Evolutionary conservation across 345 rosid species (phyloP).

Genomic region (Erysimum cheiranthoides): DNA sequence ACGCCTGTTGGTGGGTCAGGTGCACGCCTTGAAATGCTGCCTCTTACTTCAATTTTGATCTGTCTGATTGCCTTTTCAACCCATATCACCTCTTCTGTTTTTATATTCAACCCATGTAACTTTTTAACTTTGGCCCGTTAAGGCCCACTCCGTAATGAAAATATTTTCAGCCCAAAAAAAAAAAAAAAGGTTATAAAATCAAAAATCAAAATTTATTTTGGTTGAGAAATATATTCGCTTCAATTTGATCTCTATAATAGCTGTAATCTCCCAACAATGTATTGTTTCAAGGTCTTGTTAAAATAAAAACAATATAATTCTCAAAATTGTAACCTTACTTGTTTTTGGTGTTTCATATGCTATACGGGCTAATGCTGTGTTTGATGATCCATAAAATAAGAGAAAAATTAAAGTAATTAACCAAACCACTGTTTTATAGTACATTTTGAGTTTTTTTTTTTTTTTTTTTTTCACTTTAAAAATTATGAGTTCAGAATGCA

Average conservation of each 20-base stretch:
- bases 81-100: neutral
- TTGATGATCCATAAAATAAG: constrained; percentile 13
- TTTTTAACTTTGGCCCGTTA: no score
- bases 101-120: no score
- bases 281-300: neutral
- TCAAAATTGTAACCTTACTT: neutral
- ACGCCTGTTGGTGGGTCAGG: neutral
- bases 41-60: neutral
- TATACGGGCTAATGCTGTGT: neutral
- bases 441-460: neutral
- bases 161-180: no score
- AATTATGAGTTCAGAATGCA: neutral
- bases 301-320: neutral
- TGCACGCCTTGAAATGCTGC: neutral
- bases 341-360: neutral
- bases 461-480: neutral
- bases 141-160: no score
- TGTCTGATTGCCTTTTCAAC: neutral
- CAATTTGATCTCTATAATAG: neutral
- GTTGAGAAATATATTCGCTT: neutral
- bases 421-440: neutral
- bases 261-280: neutral
- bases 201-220: neutral
- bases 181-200: no score
- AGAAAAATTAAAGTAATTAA: constrained; percentile 10